These are phyloP conservation scores for Rhytidiadelphus loreus DNA, from an alignment of 225 moss, liverwort and hornwort genomes.

Conservation along the genomic window DNA sequence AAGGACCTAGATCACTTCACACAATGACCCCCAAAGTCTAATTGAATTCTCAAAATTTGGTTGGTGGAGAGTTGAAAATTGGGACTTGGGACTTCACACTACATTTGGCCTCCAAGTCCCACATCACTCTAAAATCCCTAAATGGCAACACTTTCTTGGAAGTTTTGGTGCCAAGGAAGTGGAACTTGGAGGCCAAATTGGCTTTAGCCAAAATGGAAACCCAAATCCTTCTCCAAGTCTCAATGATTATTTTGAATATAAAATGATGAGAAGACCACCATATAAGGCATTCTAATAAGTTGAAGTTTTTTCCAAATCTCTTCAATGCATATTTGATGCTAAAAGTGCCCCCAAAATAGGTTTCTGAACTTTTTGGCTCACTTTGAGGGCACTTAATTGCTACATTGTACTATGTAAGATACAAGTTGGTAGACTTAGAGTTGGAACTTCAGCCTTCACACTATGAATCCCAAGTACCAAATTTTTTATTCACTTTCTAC, in stretches of 20 bases:
- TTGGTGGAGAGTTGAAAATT: background rate
- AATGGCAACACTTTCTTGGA: background rate
- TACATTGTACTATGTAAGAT: background rate
- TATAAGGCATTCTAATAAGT: rapidly evolving
- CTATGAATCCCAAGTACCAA: background rate
- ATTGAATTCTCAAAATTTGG: background rate
- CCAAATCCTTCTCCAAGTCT: rapidly evolving
- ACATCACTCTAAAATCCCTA: background rate
- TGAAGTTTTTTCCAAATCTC: rapidly evolving
- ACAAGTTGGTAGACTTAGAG: background rate
- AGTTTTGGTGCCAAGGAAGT: background rate
- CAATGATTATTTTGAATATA: background rate
- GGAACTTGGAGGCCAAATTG: rapidly evolving
- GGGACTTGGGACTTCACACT: no score
- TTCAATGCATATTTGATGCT: background rate
- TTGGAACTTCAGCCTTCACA: background rate
- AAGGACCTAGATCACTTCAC: no score
- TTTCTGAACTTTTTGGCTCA: background rate
- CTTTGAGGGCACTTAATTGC: rapidly evolving
- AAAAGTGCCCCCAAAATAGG: rapidly evolving
- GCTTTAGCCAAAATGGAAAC: background rate
- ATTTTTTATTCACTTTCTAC: background rate
- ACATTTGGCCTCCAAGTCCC: rapidly evolving
- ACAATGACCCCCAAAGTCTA: rapidly evolving
- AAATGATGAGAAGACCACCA: background rate